Percentiles rank a stretch among this genome's conserved stretches.
These are phyloP conservation scores for Diphasiastrum complanatum DNA, from an alignment of 83 land plant genomes.

Conservation along the genomic window DNA sequence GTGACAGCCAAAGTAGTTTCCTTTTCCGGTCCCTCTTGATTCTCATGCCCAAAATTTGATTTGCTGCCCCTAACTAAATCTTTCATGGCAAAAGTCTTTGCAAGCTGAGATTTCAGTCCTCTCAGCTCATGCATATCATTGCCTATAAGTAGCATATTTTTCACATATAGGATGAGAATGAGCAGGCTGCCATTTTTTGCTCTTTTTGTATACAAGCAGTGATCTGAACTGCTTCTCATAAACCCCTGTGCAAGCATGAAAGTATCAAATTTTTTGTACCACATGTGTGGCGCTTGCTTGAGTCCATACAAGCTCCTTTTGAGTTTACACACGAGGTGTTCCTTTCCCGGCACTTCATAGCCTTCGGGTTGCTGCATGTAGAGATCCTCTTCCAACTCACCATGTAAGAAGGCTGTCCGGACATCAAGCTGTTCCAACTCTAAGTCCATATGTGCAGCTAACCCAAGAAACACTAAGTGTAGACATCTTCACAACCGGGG, in stretches of 20 bases:
- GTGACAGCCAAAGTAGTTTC: neutral
- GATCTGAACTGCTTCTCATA: constrained; percentile 10
- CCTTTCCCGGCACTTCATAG: too few relatives aligned
- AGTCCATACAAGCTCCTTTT: constrained; percentile 1
- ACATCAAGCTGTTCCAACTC: too few relatives aligned
- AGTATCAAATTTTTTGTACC: constrained; percentile 23
- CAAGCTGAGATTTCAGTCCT: constrained; percentile 4
- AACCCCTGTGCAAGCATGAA: constrained; percentile 10
- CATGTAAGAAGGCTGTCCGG: too few relatives aligned
- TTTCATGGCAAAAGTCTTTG: constrained; percentile 5
- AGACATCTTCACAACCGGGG: too few relatives aligned
- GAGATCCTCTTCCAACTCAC: too few relatives aligned
- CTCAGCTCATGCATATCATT: constrained; percentile 4
- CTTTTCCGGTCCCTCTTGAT: constrained; percentile 9
- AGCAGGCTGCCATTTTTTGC: neutral
- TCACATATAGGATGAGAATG: constrained; percentile 20
- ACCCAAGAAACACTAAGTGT: too few relatives aligned
- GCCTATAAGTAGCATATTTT: constrained; percentile 17
- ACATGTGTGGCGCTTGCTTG: too few relatives aligned
- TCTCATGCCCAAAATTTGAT: constrained; percentile 22
- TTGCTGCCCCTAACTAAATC: constrained; percentile 20
- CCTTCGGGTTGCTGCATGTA: too few relatives aligned
- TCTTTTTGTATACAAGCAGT: constrained; percentile 20
- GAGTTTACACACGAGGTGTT: neutral
- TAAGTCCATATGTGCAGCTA: too few relatives aligned